Conservation (phyloP, 495 filamentous ascomycete species). For the Tuber magnatum region DNA sequence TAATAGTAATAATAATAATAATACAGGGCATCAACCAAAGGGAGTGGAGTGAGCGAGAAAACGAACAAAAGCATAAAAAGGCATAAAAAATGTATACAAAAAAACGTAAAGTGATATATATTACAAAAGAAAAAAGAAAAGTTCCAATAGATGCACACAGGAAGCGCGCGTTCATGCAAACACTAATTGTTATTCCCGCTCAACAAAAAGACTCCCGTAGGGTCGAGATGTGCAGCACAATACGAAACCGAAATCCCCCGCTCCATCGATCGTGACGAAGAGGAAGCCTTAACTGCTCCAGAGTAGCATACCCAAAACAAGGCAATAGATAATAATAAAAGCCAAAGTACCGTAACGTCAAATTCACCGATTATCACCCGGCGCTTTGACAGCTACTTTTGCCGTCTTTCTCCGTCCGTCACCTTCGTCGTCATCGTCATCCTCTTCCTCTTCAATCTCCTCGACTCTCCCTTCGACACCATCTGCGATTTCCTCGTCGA, state of each 20-base stretch:
- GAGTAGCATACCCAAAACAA: neutral
- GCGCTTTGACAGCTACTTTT: neutral
- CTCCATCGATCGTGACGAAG: neutral
- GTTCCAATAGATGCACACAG: neutral
- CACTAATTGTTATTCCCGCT: neutral
- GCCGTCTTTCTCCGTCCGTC: neutral
- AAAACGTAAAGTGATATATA: neutral
- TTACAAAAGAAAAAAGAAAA: slow-evolving; percentile 3
- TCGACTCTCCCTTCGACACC: neutral
- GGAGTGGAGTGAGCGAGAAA: neutral
- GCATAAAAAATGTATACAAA: neutral
- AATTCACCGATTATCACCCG: slow-evolving; percentile 2
- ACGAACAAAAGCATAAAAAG: neutral
- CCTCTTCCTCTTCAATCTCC: neutral
- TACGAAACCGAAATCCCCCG: neutral
- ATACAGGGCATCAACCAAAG: neutral
- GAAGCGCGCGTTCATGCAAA: neutral
- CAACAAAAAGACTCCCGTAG: neutral
- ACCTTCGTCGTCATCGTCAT: neutral
- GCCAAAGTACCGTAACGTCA: neutral
- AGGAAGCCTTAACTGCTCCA: neutral
- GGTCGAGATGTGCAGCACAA: neutral
- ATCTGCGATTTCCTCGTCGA: neutral
- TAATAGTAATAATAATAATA: neutral
- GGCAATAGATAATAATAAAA: neutral